phyloP scores from a whole-genome alignment of 345 rosid genomes.

The Noccaea bulbosa region DNA sequence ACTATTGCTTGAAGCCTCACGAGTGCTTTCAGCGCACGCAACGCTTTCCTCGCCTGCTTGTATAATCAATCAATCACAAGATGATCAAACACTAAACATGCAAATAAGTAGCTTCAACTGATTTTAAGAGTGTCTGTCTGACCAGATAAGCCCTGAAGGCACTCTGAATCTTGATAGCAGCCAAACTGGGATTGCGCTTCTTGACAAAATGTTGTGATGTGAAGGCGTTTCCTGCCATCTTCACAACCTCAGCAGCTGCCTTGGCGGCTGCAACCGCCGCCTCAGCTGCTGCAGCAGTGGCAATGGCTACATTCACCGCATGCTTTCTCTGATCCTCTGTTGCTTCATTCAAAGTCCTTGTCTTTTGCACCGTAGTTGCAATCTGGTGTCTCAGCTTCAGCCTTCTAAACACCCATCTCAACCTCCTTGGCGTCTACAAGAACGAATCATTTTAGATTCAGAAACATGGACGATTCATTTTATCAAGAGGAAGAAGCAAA shows the following conservation, averaged over 20 bases:
- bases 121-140: slow-evolving; percentile 38
- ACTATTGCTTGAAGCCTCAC: slow-evolving; percentile 89
- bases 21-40: slow-evolving; percentile 78
- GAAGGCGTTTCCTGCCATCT: slow-evolving; percentile 56
- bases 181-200: slow-evolving; percentile 42
- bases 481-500: neutral
- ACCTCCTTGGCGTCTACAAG: slow-evolving; percentile 55
- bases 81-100: slow-evolving; percentile 28
- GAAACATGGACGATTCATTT: neutral
- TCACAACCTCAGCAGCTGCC: slow-evolving; percentile 93
- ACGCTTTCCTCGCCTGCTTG: slow-evolving; percentile 87
- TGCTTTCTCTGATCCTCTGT: slow-evolving; percentile 74
- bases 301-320: slow-evolving; percentile 80
- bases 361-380: slow-evolving; percentile 48
- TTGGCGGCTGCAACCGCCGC: slow-evolving; percentile 89
- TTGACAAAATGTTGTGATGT: slow-evolving; percentile 42
- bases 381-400: slow-evolving; percentile 55
- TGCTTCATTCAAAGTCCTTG: slow-evolving; percentile 55
- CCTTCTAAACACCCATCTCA: slow-evolving; percentile 61
- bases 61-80: slow-evolving; percentile 21
- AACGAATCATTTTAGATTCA: neutral
- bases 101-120: slow-evolving; percentile 6
- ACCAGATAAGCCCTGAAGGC: slow-evolving; percentile 83
- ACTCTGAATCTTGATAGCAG: slow-evolving; percentile 81
- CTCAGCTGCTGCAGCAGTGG: slow-evolving; percentile 89